phyloP scores from a whole-genome alignment of 176 grass and related monocot species.

The Phyllostachys edulis region DNA sequence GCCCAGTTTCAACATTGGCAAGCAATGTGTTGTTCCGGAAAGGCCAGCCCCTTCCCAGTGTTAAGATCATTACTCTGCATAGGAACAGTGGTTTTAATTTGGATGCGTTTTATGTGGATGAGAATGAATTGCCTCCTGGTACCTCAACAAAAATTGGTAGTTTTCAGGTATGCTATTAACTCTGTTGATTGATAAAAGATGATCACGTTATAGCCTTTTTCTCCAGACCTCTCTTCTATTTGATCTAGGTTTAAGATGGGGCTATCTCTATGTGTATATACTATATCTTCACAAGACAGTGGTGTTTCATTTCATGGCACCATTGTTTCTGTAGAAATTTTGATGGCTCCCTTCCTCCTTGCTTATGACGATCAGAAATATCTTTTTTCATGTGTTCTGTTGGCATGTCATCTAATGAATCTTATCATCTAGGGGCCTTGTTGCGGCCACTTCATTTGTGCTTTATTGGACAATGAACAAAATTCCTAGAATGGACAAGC shows the following conservation, averaged over 20 bases:
- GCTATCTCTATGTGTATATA: not conserved
- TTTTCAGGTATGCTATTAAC: slow-evolving; percentile 64
- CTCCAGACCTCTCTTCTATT: not conserved
- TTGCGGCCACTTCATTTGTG: slow-evolving; percentile 21
- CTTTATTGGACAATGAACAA: not conserved
- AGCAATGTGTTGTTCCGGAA: slow-evolving; percentile 60
- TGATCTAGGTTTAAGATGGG: not conserved
- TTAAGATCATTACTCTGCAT: slow-evolving; percentile 66
- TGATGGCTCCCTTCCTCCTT: not conserved
- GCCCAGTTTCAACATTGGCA: slow-evolving; percentile 60
- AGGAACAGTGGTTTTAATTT: slow-evolving; percentile 59
- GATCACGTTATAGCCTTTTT: not conserved
- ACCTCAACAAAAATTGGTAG: slow-evolving; percentile 56
- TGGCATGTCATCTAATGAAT: not conserved
- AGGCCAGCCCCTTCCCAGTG: slow-evolving; percentile 82
- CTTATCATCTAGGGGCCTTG: not conserved
- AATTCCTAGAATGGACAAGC: slow-evolving; percentile 15
- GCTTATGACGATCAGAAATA: not conserved
- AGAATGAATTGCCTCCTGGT: slow-evolving; percentile 69
- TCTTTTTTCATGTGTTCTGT: slow-evolving; percentile 10
- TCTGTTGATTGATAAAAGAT: not conserved
- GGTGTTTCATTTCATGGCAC: slow-evolving; percentile 8
- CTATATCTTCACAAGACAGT: not conserved
- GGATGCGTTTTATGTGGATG: slow-evolving; percentile 82
- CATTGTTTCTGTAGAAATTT: slow-evolving; percentile 18